Base-by-base conservation (phyloP, 2,329 filamentous ascomycete genomes). In the Penicillium sp. region DNA sequence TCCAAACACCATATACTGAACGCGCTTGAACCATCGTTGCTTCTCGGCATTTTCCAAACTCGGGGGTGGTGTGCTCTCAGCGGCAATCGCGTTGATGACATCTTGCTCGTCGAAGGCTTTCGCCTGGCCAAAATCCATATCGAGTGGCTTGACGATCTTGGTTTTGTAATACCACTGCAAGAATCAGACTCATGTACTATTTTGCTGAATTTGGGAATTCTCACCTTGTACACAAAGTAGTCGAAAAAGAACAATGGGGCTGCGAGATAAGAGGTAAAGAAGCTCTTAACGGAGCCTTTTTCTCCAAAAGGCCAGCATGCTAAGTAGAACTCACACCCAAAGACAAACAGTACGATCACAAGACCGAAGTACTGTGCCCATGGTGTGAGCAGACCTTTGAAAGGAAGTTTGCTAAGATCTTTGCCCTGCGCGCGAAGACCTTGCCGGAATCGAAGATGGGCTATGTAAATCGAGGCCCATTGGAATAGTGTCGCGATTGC, bases 251-350 rank as follows among this genome's bases (percentile, higher is more conserved):
- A 71, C 34, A 71, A 51, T 6, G 70, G 70, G 7, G 65, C 69
- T 2, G 67, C 66, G 1, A 72, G 58, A 34, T 71, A 72, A 10
- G 65, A 63, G 2, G 67, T 66, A 47, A 71, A 71, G 60, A 71
- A 72, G 18, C 57, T 67, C 55, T 62, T 68, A 4, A 62, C 68
- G 3, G 62, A 66, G 4, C 63, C 67, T 27, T 67, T 65, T 42
- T 61, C 69, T 2, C 64, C 64, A 22, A 72, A 68, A 3, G 67
- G 70, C 46, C 57, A 68, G 21, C 69, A 63, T 3, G 67, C 60
- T 22, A 71, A 57, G 43, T 72, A 71, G 45, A 72, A 71, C 45
- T 72, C 67, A 48, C 67, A 69, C 2, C 62, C 63, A 32, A 70
- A 60, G 38, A 72, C 65, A 29, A 71, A 68, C 0, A 62, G 27